Conservation (phyloP, 164 flowering plant genomes). For the Sextonia rubra region DNA sequence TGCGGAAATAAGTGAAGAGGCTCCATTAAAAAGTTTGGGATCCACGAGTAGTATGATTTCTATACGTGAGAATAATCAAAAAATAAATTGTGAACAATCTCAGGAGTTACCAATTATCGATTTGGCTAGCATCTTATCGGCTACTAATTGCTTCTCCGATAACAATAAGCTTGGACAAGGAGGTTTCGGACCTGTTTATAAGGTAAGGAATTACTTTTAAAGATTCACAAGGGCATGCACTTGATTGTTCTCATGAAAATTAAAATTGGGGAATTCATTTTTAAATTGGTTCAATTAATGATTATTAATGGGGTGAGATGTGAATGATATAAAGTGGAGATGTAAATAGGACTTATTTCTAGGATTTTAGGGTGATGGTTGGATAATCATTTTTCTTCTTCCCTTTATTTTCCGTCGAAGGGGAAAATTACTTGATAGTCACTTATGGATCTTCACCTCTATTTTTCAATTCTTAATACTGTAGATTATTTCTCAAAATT, state of each 20-base stretch:
- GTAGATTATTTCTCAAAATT: too few species aligned
- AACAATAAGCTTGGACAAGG: slow-evolving; percentile 8
- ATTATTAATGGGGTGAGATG: background rate
- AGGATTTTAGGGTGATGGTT: too few species aligned
- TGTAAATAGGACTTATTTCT: too few species aligned
- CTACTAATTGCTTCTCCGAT: background rate
- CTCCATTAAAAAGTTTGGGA: background rate
- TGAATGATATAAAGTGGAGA: too few species aligned
- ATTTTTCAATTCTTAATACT: too few species aligned
- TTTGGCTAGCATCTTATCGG: background rate
- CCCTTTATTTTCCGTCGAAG: too few species aligned
- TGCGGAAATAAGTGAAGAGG: background rate
- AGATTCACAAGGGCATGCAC: background rate
- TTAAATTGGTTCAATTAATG: background rate
- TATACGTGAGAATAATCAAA: too few species aligned
- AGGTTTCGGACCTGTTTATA: slow-evolving; percentile 7
- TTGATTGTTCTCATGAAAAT: background rate
- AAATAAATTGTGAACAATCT: background rate
- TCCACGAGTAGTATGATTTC: background rate
- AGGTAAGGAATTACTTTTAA: background rate
- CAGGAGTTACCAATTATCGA: background rate
- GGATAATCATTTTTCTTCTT: too few species aligned
- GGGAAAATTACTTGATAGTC: too few species aligned
- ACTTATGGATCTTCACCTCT: too few species aligned
- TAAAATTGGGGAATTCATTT: background rate